Evolutionary conservation across 345 rosid genomes (phyloP).

Genomic region (Populus euphratica): DNA sequence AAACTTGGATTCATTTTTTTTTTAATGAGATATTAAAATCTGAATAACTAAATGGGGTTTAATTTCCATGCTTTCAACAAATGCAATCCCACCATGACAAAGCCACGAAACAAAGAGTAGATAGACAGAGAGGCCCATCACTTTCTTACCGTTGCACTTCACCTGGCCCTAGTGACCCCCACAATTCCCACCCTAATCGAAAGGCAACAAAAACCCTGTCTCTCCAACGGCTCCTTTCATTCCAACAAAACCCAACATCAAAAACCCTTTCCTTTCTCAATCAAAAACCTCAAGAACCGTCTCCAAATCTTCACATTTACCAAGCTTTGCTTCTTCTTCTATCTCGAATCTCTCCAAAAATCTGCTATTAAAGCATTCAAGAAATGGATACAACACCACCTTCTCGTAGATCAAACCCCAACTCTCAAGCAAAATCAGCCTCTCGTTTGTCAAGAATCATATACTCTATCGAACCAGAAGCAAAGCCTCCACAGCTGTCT

Average conservation of each 20-base stretch:
- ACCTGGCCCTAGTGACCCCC: constrained; percentile 1
- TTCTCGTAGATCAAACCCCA: constrained; percentile 41
- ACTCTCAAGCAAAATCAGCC: constrained; percentile 49
- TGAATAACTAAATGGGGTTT: too few species aligned
- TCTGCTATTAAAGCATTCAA: neutral
- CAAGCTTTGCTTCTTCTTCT: neutral
- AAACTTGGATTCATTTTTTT: too few species aligned
- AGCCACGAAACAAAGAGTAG: neutral
- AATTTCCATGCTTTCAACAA: neutral
- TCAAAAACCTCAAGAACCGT: neutral
- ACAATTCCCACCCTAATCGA: constrained; percentile 12
- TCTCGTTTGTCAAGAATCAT: constrained; percentile 58
- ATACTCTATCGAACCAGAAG: constrained; percentile 22
- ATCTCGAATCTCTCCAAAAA: neutral
- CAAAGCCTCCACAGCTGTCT: constrained; percentile 32
- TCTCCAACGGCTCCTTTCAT: constrained; percentile 44
- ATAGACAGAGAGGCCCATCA: neutral
- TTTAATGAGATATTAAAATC: too few species aligned
- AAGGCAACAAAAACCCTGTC: neutral
- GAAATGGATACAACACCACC: constrained; percentile 55
- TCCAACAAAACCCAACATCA: constrained; percentile 6
- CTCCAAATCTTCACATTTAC: neutral
- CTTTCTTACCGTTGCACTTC: constrained; percentile 38
- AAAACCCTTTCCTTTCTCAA: neutral
- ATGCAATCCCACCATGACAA: neutral